Evolutionary conservation across 2,329 filamentous ascomycete species (phyloP), one percentile per base, ranked within the genome.

Genomic region (Pestalotiopsis sp.): DNA sequence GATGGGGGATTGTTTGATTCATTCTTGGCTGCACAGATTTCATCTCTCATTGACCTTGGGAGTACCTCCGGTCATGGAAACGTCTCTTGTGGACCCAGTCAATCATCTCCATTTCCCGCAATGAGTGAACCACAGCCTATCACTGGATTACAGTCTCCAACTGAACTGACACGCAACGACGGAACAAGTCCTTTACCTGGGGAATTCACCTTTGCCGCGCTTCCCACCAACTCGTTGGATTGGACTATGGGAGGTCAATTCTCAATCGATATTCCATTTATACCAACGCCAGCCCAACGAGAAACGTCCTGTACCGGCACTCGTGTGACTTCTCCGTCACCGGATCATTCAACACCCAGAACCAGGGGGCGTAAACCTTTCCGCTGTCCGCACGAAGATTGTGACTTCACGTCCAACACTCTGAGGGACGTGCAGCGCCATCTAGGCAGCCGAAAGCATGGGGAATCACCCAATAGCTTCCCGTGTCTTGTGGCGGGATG

Each of bases 161-260:
- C 17, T 20, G 14, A 0, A 52, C n/a, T 5, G n/a, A 9, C 5
- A 20, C 45, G 0, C 6, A 17, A 17, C 4, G 4, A 17, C 3
- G 45, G 1, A 52, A n/a, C 4, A n/a, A 52, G 14, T 20, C 45
- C 11, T 52, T 11, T 9, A n/a, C 7, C n/a, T 52, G n/a, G 7
- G 2, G n/a, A n/a, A 9, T 9, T 12, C 3, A 17, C 0, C 2
- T 20, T 9, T 9, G 0, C 45, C 11, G 1, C 14, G 11, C 45
- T 52, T 23, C 4, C 6, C 14, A 52, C 6, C n/a, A 23, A 12
- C 17, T 14, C 5, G 0, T 23, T 17, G 20, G 45, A 52, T 23
- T 52, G n/a, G n/a, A n/a, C 17, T 23, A 4, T 6, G 2, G n/a
- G 3, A 0, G 0, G 4, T 23, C 45, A 52, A 2, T 1, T n/a